These are phyloP conservation scores for Aspergillus fumigatus DNA, from an alignment of 2,329 filamentous ascomycete species.

Conservation along the genomic window DNA sequence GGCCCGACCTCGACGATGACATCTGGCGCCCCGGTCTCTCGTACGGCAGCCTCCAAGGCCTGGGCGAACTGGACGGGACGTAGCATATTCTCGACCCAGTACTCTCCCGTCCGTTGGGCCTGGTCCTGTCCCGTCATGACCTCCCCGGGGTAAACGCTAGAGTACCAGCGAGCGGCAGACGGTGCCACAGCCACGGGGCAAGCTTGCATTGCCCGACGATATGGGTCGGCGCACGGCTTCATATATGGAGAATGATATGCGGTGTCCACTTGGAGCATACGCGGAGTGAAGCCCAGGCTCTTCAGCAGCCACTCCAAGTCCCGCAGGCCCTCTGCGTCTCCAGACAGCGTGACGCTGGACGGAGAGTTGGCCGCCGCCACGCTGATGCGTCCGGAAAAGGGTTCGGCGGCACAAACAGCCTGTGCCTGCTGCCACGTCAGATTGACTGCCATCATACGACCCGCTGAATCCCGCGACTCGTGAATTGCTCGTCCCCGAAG, in stretches of 20 bases:
- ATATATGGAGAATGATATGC: slow-evolving; percentile 45
- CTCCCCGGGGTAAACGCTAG: slow-evolving; percentile 19
- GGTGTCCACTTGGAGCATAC: slow-evolving; percentile 34
- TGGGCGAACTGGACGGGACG: slow-evolving; percentile 33
- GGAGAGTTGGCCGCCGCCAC: slow-evolving; percentile 37
- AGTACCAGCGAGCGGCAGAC: slow-evolving; percentile 11
- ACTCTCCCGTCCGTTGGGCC: slow-evolving; percentile 11
- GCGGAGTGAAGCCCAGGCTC: slow-evolving; percentile 28
- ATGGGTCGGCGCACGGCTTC: slow-evolving; percentile 21
- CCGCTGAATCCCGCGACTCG: slow-evolving; percentile 16
- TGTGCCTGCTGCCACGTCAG: slow-evolving; percentile 29
- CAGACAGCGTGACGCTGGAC: slow-evolving; percentile 39
- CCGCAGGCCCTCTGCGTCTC: slow-evolving; percentile 32
- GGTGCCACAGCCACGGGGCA: not conserved
- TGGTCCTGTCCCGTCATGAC: slow-evolving; percentile 20
- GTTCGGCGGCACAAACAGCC: slow-evolving; percentile 11
- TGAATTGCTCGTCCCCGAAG: slow-evolving; percentile 36
- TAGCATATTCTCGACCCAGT: slow-evolving; percentile 39
- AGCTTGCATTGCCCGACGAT: slow-evolving; percentile 10
- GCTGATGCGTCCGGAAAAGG: slow-evolving; percentile 18
- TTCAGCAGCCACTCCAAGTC: slow-evolving; percentile 22
- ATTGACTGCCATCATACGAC: slow-evolving; percentile 47
- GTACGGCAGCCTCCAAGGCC: slow-evolving; percentile 12
- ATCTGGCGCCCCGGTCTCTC: slow-evolving; percentile 28
- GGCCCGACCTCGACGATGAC: slow-evolving; percentile 25